Evolutionary conservation across 164 flowering plant species (phyloP).

Genomic region (Buxus sempervirens): DNA sequence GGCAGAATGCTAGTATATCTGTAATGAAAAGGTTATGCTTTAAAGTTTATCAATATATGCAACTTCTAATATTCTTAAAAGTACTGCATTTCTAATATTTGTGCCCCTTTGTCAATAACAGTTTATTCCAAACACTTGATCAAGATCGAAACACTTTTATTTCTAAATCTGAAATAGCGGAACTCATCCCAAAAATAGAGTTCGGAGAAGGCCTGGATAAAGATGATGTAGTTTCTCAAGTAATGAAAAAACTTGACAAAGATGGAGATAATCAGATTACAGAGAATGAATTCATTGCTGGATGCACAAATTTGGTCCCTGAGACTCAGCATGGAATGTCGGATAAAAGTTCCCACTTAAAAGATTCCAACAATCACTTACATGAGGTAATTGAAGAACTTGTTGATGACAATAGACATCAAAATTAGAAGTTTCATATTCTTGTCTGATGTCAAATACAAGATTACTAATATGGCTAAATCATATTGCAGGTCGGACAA

Average conservation of each 20-base stretch:
- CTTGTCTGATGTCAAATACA: no score
- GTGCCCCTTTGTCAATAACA: no score
- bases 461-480: not conserved
- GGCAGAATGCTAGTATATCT: no score
- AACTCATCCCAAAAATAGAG: slow-evolving; percentile 12
- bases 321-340: no score
- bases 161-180: slow-evolving; percentile 16
- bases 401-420: no score
- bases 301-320: slow-evolving; percentile 12
- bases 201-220: slow-evolving; percentile 5
- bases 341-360: no score
- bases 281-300: slow-evolving; percentile 7
- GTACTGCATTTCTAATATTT: not conserved
- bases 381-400: no score
- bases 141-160: slow-evolving; percentile 7
- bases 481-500: slow-evolving; percentile 1
- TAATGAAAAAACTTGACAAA: slow-evolving; percentile 21
- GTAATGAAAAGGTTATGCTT: slow-evolving; percentile 19
- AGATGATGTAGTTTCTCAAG: slow-evolving; percentile 9
- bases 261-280: slow-evolving; percentile 9
- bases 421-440: no score
- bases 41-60: not conserved
- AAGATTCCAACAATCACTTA: no score
- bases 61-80: not conserved
- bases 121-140: slow-evolving; percentile 26